phyloP scores from a whole-genome alignment of 2,329 filamentous ascomycete genomes.

The Cadophora luteo-olivacea region DNA sequence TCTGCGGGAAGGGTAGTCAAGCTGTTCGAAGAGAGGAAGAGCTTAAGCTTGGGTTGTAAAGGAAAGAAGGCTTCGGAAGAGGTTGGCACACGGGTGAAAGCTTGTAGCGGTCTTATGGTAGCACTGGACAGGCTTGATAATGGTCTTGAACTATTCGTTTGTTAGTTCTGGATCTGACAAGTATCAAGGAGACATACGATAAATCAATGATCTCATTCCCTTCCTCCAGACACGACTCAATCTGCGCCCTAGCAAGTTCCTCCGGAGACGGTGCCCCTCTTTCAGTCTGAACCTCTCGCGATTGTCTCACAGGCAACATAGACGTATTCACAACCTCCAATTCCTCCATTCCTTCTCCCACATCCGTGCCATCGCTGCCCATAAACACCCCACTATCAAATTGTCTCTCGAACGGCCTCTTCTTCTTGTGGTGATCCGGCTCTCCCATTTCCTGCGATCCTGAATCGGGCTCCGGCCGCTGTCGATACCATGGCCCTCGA shows the following conservation, averaged over 20 bases:
- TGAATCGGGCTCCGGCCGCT: constrained; percentile 52
- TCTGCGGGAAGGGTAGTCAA: constrained; percentile 63
- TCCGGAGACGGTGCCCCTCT: constrained; percentile 46
- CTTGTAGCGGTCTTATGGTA: constrained; percentile 61
- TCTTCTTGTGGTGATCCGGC: constrained; percentile 42
- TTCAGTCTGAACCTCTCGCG: constrained; percentile 19
- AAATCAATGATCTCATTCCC: constrained; percentile 67
- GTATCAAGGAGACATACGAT: constrained; percentile 54
- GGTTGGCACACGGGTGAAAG: constrained; percentile 55
- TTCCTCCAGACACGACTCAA: constrained; percentile 61
- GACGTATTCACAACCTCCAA: constrained; percentile 16
- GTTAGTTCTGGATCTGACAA: constrained; percentile 25
- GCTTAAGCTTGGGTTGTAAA: constrained; percentile 62
- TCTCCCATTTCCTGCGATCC: constrained; percentile 25
- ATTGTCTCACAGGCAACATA: constrained; percentile 28
- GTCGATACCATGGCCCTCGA: constrained; percentile 72
- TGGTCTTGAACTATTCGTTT: constrained; percentile 32
- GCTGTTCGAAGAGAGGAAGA: constrained; percentile 67
- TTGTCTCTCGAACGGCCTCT: constrained; percentile 62
- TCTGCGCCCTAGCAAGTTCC: constrained; percentile 51
- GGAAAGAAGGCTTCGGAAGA: constrained; percentile 55
- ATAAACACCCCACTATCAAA: constrained; percentile 75
- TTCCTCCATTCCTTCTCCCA: constrained; percentile 46
- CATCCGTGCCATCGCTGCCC: constrained; percentile 62
- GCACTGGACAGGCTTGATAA: constrained; percentile 61